These are phyloP conservation scores for Medicago lupulina DNA, from an alignment of 306 rosid species.

Conservation along the genomic window DNA sequence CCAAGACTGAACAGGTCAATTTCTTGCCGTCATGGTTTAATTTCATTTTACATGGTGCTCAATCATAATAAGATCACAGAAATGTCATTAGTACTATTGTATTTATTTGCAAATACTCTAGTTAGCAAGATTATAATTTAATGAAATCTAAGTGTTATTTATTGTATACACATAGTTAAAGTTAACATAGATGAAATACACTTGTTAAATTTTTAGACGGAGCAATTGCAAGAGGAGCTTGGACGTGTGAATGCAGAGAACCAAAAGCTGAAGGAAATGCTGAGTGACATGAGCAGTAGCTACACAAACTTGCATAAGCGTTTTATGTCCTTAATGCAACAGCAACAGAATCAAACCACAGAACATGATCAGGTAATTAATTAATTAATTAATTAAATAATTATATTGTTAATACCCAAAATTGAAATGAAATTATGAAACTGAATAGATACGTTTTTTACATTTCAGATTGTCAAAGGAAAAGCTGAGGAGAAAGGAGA, in stretches of 20 bases:
- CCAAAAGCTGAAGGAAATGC: conserved; percentile 75
- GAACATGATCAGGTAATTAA: conserved; percentile 46
- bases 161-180: not conserved
- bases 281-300: conserved; percentile 65
- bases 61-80: no score
- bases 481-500: conserved; percentile 54
- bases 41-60: no score
- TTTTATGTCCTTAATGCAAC: conserved; percentile 61
- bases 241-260: conserved; percentile 75
- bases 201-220: conserved; percentile 49
- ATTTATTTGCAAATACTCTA: no score
- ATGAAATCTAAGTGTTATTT: not conserved
- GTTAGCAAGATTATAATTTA: not conserved
- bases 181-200: not conserved
- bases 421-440: not conserved
- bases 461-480: conserved; percentile 46
- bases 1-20: conserved; percentile 64
- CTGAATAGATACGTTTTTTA: not conserved
- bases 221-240: conserved; percentile 69
- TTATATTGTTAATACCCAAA: not conserved
- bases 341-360: conserved; percentile 36
- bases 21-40: no score
- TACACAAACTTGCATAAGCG: conserved; percentile 78
- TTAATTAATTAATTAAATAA: no score
- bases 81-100: no score